Base-by-base conservation (phyloP, 2,329 filamentous ascomycete genomes). In the Fusarium sp. region DNA sequence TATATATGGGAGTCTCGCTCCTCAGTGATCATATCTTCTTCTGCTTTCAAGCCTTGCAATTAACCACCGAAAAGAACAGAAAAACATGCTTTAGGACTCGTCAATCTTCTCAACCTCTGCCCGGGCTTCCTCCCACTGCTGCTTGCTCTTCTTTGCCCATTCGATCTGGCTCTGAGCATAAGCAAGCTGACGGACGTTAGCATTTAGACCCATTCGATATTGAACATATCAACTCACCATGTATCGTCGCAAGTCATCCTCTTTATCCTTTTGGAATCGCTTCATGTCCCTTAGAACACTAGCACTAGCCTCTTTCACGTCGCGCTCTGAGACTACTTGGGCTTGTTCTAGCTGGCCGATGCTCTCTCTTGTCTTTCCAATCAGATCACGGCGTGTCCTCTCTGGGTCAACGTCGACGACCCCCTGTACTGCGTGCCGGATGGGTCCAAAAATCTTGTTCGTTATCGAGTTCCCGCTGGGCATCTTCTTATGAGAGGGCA, bases 341-440 rank as follows among this genome's bases (percentile, higher is more conserved):
- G 96, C 96, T 82, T 97, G 93, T 79, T 98, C 94, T 51, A 99
- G 85, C 82, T 97, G 87, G 43, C 80, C 86, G 65, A 99, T 89
- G 58, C 90, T 92, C 80, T 99, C 96, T 68, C 91, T 90, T 1
- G 96, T 99, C 84, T 97, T 98, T 37, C 95, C 94, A 71, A 99
- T 97, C 67, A 93, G 91, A 77, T 99, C 96, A 53, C 96, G 87
- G 52, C 96, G 87, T 41, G 94, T 97, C 66, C 94, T 87, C 80
- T 99, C 96, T 0, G 96, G 96, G 76, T 99, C 96, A 40, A 96
- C 93, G 76, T 99, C 96, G 2, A 96, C 95, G 73, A 98, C 95
- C 6, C 96, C 96, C 75, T 98, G 93, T 33, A 98, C 93, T 0
- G 96, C 96, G 80, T 99, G 95, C 55, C 93, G 96, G 65, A 99